Base-by-base conservation (phyloP, 2,329 filamentous ascomycete species). In the Arthrinium phaeospermum region DNA sequence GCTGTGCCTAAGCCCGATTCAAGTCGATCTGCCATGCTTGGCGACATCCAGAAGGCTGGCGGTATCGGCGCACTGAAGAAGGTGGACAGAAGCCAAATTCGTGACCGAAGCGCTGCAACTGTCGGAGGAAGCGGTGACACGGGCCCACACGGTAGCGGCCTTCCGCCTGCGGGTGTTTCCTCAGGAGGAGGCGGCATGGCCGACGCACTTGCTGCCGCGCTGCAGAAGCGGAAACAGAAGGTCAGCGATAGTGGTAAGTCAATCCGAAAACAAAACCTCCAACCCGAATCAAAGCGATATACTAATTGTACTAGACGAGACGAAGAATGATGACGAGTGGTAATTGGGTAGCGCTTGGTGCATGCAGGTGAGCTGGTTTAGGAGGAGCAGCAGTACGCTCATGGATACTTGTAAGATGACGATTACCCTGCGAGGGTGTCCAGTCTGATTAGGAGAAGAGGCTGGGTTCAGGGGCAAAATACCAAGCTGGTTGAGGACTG, bases 201-300 rank as follows among this genome's bases (percentile, higher is more conserved):
- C 30, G 94, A 93, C 84, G 95, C 94, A 68, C 84, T 98, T 77
- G 94, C 94, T 73, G 92, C 91, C 73, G 93, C 92, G 72, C 83
- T 95, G 77, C 90, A 92, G 79, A 93, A 94, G 84, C 89, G 96
- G 82, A 98, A 98, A 86, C 91, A 94, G 83, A 98, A 97, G 87
- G 96, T 98, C 81, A 94, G 94, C 84, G 92, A 94, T 81, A 97
- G 94, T 87, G 96, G 96, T 98, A 90, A 91, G 94, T 92, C 69
- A 6, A 27, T 24, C 27, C 27, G 4, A 19, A 64, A 22, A 70
- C 41, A 24, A 12, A 69, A 70, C 24, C 10, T 78, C 34, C 27
- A 6, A 70, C 7, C 22, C 13, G 5, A 45, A 16, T 3, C 41
- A 47, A 45, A 19, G 2, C 10, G 41, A 34, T 49, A 46, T 10